Evolutionary conservation across 768 basidiomycete genomes (phyloP).

Genomic region (Auriculariales sp.): DNA sequence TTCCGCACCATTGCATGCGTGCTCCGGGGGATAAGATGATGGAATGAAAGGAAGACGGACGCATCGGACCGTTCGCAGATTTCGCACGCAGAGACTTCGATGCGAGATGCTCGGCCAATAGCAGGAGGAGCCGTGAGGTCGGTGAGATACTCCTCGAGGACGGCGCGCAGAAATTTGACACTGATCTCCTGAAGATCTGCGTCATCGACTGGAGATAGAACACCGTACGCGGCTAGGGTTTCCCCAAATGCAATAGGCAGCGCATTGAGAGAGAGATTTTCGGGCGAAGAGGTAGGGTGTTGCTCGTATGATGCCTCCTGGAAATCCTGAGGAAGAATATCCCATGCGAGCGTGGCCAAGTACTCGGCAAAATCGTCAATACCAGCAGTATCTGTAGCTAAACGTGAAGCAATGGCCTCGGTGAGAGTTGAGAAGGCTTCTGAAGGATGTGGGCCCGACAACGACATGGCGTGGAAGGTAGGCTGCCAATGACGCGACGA

Average conservation of each 20-base stretch:
- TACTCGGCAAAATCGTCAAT: constrained; percentile 42
- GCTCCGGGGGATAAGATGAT: constrained; percentile 43
- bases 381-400: too few species aligned
- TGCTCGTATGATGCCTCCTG: constrained; percentile 26
- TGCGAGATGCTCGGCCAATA: too few species aligned
- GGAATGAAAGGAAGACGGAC: constrained; percentile 50
- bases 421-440: too few species aligned
- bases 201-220: too few species aligned
- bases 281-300: constrained; percentile 17
- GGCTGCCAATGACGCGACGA: too few species aligned
- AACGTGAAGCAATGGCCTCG: too few species aligned
- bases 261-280: constrained; percentile 23
- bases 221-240: constrained; percentile 34
- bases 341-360: constrained; percentile 37
- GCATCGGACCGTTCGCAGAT: too few species aligned
- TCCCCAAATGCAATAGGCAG: constrained; percentile 32
- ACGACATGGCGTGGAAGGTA: too few species aligned
- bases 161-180: too few species aligned
- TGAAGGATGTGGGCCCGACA: too few species aligned
- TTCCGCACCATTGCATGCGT: constrained; percentile 40
- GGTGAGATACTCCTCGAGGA: constrained; percentile 25
- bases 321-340: constrained; percentile 22
- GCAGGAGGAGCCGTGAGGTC: constrained; percentile 35
- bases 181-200: too few species aligned
- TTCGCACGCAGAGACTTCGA: too few species aligned